Evolutionary conservation across 2,329 filamentous ascomycete species (phyloP).

Genomic region (Apiospora kogelbergensis): DNA sequence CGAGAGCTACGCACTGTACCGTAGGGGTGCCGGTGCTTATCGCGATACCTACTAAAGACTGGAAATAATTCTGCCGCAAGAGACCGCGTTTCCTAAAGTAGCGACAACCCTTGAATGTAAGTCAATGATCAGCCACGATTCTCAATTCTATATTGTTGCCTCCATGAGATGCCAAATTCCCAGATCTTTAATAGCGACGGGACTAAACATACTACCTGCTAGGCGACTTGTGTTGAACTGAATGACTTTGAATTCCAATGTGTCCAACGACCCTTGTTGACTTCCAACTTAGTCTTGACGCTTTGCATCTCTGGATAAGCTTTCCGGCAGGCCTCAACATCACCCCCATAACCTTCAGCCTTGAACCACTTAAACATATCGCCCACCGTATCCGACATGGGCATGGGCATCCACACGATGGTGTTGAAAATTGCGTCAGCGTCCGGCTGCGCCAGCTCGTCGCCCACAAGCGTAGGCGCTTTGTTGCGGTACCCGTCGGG

Average conservation of each 20-base stretch:
- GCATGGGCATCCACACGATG: slow-evolving; percentile 29
- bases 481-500: slow-evolving; percentile 31
- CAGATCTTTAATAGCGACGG: too few species aligned
- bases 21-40: background rate
- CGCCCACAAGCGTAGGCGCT: slow-evolving; percentile 39
- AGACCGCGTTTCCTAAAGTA: background rate
- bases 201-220: too few species aligned
- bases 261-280: background rate
- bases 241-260: background rate
- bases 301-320: slow-evolving; percentile 27
- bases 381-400: slow-evolving; percentile 32
- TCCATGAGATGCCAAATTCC: background rate
- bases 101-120: background rate
- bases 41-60: background rate
- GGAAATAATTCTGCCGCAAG: background rate
- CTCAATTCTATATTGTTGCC: background rate
- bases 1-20: background rate
- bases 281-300: slow-evolving; percentile 24
- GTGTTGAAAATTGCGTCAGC: slow-evolving; percentile 31
- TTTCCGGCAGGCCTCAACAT: slow-evolving; percentile 29
- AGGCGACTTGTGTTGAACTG: background rate
- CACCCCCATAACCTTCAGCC: slow-evolving; percentile 34
- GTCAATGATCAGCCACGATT: background rate
- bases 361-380: slow-evolving; percentile 39
- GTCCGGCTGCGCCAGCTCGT: slow-evolving; percentile 37